These are phyloP conservation scores for Diaporthe destruens DNA, from an alignment of 2,329 filamentous ascomycete genomes.

Conservation along the genomic window DNA sequence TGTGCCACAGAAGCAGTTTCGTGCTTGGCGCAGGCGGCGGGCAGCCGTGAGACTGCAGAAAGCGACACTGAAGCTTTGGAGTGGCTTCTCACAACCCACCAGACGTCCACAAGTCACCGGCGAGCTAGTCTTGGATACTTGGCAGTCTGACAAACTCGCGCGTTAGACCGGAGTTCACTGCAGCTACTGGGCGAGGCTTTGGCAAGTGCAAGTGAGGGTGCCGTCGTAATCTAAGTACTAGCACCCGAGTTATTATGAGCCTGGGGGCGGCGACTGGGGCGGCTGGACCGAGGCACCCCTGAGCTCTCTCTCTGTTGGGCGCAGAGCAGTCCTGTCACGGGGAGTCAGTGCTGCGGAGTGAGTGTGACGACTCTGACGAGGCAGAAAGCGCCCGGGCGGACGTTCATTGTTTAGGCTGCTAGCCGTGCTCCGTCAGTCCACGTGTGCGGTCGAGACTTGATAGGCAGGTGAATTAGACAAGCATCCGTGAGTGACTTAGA, in stretches of 20 bases:
- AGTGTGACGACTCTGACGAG: neutral
- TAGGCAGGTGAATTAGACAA: conserved; percentile 4
- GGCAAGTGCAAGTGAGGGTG: conserved; percentile 36
- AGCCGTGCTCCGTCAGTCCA: conserved; percentile 19
- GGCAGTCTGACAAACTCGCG: conserved; percentile 32
- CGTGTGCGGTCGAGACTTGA: conserved; percentile 5
- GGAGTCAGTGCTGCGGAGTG: neutral
- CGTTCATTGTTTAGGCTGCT: conserved; percentile 6
- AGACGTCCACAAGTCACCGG: conserved; percentile 9
- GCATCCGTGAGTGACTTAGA: conserved; percentile 27
- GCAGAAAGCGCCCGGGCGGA: conserved; percentile 7
- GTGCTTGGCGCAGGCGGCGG: conserved; percentile 14
- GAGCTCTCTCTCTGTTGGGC: conserved; percentile 3
- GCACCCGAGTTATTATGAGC: neutral
- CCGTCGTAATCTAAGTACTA: conserved; percentile 38
- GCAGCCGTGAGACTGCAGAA: conserved; percentile 32
- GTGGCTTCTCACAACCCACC: conserved; percentile 8
- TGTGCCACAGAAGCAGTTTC: conserved; percentile 36
- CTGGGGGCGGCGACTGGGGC: neutral
- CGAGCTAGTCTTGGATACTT: conserved; percentile 28
- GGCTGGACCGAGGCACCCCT: neutral
- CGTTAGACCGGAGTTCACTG: conserved; percentile 30
- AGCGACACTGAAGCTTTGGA: conserved; percentile 28
- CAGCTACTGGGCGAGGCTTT: conserved; percentile 28
- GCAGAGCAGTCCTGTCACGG: neutral